Percentiles rank a stretch among this genome's conserved stretches.
Evolutionary conservation across 345 rosid species (phyloP).

Genomic region (Microthlaspi erraticum): DNA sequence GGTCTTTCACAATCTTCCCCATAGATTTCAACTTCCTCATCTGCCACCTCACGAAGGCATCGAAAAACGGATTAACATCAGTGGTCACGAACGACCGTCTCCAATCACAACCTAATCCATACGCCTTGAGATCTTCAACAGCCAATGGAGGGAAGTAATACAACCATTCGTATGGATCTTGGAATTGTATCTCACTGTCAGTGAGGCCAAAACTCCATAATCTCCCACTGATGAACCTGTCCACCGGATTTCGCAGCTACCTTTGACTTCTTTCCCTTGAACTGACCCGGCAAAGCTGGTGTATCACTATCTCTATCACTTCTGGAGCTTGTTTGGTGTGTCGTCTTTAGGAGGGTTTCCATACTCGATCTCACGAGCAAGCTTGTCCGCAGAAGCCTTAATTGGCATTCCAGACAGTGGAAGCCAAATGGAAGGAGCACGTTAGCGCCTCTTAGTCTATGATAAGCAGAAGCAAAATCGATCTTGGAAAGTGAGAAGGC

Average conservation of each 20-base stretch:
- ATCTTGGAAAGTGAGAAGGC: slow-evolving; percentile 83
- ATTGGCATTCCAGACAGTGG: slow-evolving; percentile 98
- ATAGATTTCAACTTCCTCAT: too few relatives aligned
- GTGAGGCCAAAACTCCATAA: slow-evolving; percentile 85
- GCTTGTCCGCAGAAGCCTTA: slow-evolving; percentile 96
- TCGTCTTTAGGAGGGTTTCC: slow-evolving; percentile 64
- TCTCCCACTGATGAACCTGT: slow-evolving; percentile 89
- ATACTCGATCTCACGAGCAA: slow-evolving; percentile 70
- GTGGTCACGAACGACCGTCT: too few relatives aligned
- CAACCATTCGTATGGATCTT: slow-evolving; percentile 81
- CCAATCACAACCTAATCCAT: slow-evolving; percentile 16
- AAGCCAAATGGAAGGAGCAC: slow-evolving; percentile 87
- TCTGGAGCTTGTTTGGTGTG: slow-evolving; percentile 37
- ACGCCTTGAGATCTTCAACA: slow-evolving; percentile 71
- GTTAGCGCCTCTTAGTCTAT: slow-evolving; percentile 80
- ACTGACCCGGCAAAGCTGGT: slow-evolving; percentile 56
- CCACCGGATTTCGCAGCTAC: slow-evolving; percentile 84
- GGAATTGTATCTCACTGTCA: slow-evolving; percentile 74
- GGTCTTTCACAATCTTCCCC: too few relatives aligned
- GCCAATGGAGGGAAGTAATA: slow-evolving; percentile 81
- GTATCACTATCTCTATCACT: slow-evolving; percentile 40
- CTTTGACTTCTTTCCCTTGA: slow-evolving; percentile 87
- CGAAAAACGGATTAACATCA: too few relatives aligned
- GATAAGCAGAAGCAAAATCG: slow-evolving; percentile 91
- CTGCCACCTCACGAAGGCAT: too few relatives aligned